These are phyloP conservation scores for Ceratocystis huliohia DNA, from an alignment of 2,329 filamentous ascomycete species.

Conservation along the genomic window DNA sequence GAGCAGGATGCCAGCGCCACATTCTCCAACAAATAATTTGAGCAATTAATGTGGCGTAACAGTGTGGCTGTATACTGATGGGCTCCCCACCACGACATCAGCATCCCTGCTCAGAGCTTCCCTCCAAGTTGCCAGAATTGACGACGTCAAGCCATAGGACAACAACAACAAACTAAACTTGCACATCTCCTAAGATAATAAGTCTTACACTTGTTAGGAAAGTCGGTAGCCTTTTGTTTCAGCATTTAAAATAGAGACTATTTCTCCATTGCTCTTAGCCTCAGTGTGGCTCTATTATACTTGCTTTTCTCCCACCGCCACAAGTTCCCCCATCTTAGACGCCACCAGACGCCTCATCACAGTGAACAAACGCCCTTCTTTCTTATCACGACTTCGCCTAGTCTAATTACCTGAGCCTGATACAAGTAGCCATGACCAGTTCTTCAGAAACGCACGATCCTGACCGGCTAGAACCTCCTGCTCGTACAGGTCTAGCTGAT, in stretches of 20 bases:
- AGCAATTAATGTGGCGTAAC: background rate
- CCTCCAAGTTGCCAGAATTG: background rate
- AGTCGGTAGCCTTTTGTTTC: background rate
- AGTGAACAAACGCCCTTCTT: too few species aligned
- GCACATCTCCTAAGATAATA: background rate
- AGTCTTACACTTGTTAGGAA: background rate
- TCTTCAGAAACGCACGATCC: background rate
- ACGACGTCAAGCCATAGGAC: slow-evolving; percentile 4
- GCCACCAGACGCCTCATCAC: background rate
- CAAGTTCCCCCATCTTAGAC: background rate
- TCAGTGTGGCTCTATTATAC: background rate
- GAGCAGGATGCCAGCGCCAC: slow-evolving; percentile 11
- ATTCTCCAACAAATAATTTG: background rate
- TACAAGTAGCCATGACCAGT: background rate
- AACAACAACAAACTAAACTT: background rate
- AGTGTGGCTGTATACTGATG: background rate
- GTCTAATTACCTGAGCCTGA: background rate
- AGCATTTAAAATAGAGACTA: background rate
- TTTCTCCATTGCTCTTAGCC: background rate
- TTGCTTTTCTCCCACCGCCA: background rate
- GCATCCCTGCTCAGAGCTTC: background rate
- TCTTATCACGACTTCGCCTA: too few species aligned
- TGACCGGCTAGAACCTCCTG: slow-evolving; percentile 11
- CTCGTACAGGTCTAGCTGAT: slow-evolving; percentile 30
- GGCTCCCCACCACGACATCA: background rate